Evolutionary conservation across 768 basidiomycete species (phyloP), one percentile per base, ranked within the genome.

Genomic region (Amanita fuliginea): DNA sequence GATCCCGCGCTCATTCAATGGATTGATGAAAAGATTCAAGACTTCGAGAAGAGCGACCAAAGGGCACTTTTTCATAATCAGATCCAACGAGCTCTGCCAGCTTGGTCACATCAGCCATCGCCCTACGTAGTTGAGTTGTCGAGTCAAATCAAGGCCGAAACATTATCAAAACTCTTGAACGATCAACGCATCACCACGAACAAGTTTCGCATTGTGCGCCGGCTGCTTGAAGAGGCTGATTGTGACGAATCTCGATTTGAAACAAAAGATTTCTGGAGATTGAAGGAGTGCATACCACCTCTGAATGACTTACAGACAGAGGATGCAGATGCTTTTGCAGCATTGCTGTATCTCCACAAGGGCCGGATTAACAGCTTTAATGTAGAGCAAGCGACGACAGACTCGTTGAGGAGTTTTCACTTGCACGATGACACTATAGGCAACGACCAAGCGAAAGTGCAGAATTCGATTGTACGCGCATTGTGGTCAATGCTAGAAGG

Each of bases 161-260:
- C 69, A 49, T 58, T 89, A 21, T 77, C 77, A 9, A 59, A 62
- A 3, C 70, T 81, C 33, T 70, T 93, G 24, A 70, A 66, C 11
- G 81, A 86, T 56, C 63, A 66, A 49, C 72, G 70, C n/a, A 77
- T 81, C 51, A 70, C 74, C 2, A 78, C 81, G 2, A 86, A 82
- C 61, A 91, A 88, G 60, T 91, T 92, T 60, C 75, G 83, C 13
- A 61, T 89, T 18, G 85, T 84, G 21, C 77, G 81, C 26, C 75
- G 75, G 43, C 64, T 92, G n/a, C 69, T 69, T 2, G 73, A 78
- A 18, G 65, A 75, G 51, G 68, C 77, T 2, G 59, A 65, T 8
- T 71, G 75, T 42, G 62, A 67, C 11, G 62, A 66, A 47, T 60
- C 62, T 6, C 67, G 69, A 24, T 87, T 86, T 49, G 67, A 76